Conservation (phyloP, 306 rosid species). For the Comarum palustre region DNA sequence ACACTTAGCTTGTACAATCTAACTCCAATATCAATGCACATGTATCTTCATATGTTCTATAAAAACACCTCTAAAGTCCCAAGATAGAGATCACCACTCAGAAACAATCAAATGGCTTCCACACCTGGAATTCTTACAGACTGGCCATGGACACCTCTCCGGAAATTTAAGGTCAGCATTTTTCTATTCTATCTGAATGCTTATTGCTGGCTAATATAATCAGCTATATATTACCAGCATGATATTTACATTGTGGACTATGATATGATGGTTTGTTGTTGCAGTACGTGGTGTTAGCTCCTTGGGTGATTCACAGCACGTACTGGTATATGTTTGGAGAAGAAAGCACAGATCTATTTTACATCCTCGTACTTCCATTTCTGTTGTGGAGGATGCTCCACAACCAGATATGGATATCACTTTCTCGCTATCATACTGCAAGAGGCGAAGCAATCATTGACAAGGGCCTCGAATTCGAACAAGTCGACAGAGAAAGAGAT, state of each 20-base stretch:
- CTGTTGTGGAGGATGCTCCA: constrained; percentile 51
- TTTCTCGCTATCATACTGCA: constrained; percentile 54
- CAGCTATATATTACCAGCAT: not conserved
- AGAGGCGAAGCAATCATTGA: constrained; percentile 52
- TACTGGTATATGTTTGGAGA: constrained; percentile 32
- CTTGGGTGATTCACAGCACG: constrained; percentile 52
- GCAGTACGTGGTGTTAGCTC: constrained; percentile 62
- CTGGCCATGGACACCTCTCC: constrained; percentile 59
- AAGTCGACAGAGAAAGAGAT: constrained; percentile 37
- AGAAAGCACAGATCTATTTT: constrained; percentile 28
- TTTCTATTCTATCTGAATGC: not conserved
- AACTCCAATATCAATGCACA: not conserved
- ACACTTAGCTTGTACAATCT: not conserved
- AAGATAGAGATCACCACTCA: not conserved
- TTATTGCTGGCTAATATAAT: not conserved
- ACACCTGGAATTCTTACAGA: constrained; percentile 51
- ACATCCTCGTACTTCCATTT: constrained; percentile 45
- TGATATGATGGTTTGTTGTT: not conserved
- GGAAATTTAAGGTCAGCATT: constrained; percentile 43
- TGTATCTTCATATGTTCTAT: not conserved
- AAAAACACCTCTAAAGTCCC: not conserved
- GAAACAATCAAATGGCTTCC: constrained; percentile 37
- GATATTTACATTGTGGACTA: not conserved
- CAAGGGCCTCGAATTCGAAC: constrained; percentile 34
- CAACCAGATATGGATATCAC: constrained; percentile 57